phyloP scores from a whole-genome alignment of 2,329 filamentous ascomycete genomes.

The Phaeosphaeria sp. region DNA sequence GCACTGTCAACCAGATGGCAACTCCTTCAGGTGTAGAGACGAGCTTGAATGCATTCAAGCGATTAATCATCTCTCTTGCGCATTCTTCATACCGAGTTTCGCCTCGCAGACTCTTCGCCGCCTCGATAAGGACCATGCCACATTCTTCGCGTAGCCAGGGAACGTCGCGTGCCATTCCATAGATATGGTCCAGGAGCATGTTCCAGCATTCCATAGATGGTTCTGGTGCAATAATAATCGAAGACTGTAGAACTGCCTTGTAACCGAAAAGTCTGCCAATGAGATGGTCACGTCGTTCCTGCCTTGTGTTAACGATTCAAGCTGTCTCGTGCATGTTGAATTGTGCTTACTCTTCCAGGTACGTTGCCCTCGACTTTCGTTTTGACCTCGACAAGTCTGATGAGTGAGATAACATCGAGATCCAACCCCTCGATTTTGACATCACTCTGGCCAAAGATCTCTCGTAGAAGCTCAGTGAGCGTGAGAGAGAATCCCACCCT shows the following conservation, averaged over 20 bases:
- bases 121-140: slow-evolving; percentile 79
- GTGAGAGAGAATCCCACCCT: slow-evolving; percentile 89
- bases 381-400: slow-evolving; percentile 60
- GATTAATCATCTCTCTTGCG: slow-evolving; percentile 67
- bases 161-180: slow-evolving; percentile 79
- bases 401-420: slow-evolving; percentile 50
- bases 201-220: slow-evolving; percentile 65
- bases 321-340: background rate
- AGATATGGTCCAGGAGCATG: slow-evolving; percentile 73
- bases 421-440: slow-evolving; percentile 40
- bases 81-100: slow-evolving; percentile 59
- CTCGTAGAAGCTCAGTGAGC: slow-evolving; percentile 77
- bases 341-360: slow-evolving; percentile 57
- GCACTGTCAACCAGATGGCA: slow-evolving; percentile 81
- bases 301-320: background rate
- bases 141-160: slow-evolving; percentile 90
- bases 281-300: slow-evolving; percentile 85
- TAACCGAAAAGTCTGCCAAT: slow-evolving; percentile 88
- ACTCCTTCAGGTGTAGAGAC: slow-evolving; percentile 86
- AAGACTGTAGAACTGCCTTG: slow-evolving; percentile 83
- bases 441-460: slow-evolving; percentile 65
- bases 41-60: slow-evolving; percentile 68
- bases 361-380: slow-evolving; percentile 60
- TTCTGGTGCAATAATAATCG: slow-evolving; percentile 68
- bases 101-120: slow-evolving; percentile 63